Percentiles rank a stretch among this genome's conserved stretches.
Conservation (phyloP, 768 basidiomycete genomes). For the Suillus clintonianus region DNA sequence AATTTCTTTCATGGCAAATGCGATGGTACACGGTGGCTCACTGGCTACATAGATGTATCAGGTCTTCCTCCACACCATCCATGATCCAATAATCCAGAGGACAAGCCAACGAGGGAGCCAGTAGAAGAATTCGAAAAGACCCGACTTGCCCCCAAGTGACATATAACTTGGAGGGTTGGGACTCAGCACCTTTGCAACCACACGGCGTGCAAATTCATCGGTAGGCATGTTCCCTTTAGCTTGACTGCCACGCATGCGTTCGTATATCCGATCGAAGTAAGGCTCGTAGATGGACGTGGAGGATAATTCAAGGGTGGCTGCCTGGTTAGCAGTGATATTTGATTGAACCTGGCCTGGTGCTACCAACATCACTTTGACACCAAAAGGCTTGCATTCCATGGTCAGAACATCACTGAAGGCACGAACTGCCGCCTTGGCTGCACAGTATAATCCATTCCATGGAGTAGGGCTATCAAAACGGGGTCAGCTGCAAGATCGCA, state of each 20-base stretch:
- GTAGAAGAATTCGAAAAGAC: slow-evolving; percentile 13
- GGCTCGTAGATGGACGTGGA: slow-evolving; percentile 55
- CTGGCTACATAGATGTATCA: neutral
- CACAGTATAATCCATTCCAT: slow-evolving; percentile 64
- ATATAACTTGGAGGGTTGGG: slow-evolving; percentile 52
- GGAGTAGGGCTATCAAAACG: slow-evolving; percentile 55
- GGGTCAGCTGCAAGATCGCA: slow-evolving; percentile 4
- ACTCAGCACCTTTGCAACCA: slow-evolving; percentile 52
- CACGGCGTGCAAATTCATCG: slow-evolving; percentile 50
- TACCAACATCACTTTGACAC: slow-evolving; percentile 69
- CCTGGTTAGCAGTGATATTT: slow-evolving; percentile 61
- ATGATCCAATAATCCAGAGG: slow-evolving; percentile 14
- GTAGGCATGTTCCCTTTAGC: slow-evolving; percentile 47
- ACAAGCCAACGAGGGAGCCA: slow-evolving; percentile 28
- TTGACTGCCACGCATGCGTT: slow-evolving; percentile 59
- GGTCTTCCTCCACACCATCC: neutral
- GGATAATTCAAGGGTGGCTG: slow-evolving; percentile 44
- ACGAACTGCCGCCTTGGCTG: slow-evolving; percentile 60
- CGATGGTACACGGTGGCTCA: neutral
- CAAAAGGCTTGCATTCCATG: slow-evolving; percentile 77
- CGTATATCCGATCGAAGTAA: slow-evolving; percentile 53
- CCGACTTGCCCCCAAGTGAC: slow-evolving; percentile 47
- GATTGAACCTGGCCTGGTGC: slow-evolving; percentile 67
- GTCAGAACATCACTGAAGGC: slow-evolving; percentile 62
- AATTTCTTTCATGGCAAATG: neutral